Evolutionary conservation across 495 filamentous ascomycete genomes (phyloP), one percentile per base, ranked within the genome.

Genomic region (Darksidea phi): DNA sequence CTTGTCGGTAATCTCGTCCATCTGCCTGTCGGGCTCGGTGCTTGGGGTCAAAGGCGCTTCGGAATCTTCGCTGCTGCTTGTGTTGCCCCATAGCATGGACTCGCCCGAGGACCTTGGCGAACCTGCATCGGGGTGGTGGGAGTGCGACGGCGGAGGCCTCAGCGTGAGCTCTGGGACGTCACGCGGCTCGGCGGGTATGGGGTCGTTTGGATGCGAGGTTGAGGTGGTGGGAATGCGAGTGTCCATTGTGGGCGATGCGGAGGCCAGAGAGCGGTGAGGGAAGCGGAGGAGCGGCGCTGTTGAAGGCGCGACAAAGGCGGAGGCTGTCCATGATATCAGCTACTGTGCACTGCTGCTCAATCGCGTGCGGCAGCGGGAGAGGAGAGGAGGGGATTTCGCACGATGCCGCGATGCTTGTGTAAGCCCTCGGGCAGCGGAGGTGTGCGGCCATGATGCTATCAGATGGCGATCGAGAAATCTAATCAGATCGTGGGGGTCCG

Each of bases 111-210:
- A 71, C 67, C 64, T 74, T 63, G 60, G 77, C 1, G 71, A 74
- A 23, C 48, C 6, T 20, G 66, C 49, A 32, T 64, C 23, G 65
- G 69, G 48, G 34, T 23, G 48, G 21, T 26, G 52, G 21, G 52
- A 36, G 7, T 42, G 23, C 36, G 63, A 45, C 1, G 15, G 38
- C 0, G 55, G 34, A 8, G 64, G 48, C 25, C 48, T 42, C 72
- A 53, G 76, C 10, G 76, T 75, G 7, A 77, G 68, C 2, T 75
- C 58, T 15, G 62, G 72, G 21, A 74, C 74, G 10, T 71, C 69
- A 17, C 70, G 75, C 38, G 80, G 82, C 63, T 84, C 81, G 68
- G 78, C 74, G 50, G 82, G 82, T 55, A 84, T 77, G 3, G 81
- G 81, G 61, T 84, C 80, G 51, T 79, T 70, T 11, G 82, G 81